These are phyloP conservation scores for Lophiotrema nucula DNA, from an alignment of 495 filamentous ascomycete genomes.

Conservation along the genomic window DNA sequence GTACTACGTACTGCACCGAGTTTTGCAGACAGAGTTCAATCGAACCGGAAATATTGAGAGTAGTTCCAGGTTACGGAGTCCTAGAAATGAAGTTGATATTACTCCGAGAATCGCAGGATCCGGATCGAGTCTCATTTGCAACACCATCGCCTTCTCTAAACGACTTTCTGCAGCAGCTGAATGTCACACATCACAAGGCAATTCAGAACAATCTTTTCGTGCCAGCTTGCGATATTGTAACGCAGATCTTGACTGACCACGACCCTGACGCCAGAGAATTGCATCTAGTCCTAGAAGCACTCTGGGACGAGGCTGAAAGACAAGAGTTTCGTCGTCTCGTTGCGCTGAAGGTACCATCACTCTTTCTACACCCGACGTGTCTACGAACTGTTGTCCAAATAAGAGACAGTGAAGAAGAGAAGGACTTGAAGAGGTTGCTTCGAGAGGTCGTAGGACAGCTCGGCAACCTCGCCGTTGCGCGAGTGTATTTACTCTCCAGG, in stretches of 20 bases:
- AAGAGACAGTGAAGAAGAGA: background rate
- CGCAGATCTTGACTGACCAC: constrained; percentile 3
- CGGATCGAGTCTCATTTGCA: background rate
- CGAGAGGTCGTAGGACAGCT: constrained; percentile 22
- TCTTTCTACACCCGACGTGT: constrained; percentile 36
- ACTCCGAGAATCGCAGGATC: background rate
- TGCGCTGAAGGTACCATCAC: constrained; percentile 27
- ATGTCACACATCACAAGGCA: constrained; percentile 7
- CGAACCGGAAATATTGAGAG: background rate
- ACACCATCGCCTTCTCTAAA: background rate
- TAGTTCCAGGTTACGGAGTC: constrained; percentile 15
- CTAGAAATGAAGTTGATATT: background rate
- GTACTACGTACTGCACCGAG: constrained; percentile 24
- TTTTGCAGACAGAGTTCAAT: constrained; percentile 9
- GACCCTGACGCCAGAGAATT: constrained; percentile 6
- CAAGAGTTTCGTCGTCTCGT: constrained; percentile 41
- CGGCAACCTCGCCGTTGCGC: constrained; percentile 29
- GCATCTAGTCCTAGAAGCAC: constrained; percentile 26
- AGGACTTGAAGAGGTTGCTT: constrained; percentile 6
- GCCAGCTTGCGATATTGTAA: constrained; percentile 6
- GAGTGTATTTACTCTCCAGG: constrained; percentile 36
- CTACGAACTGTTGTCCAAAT: constrained; percentile 13
- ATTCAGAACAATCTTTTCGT: constrained; percentile 14
- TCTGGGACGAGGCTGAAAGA: constrained; percentile 43
- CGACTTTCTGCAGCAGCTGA: constrained; percentile 1